Conservation (phyloP, 139 green algal genomes). For the Micractinium conductrix region DNA sequence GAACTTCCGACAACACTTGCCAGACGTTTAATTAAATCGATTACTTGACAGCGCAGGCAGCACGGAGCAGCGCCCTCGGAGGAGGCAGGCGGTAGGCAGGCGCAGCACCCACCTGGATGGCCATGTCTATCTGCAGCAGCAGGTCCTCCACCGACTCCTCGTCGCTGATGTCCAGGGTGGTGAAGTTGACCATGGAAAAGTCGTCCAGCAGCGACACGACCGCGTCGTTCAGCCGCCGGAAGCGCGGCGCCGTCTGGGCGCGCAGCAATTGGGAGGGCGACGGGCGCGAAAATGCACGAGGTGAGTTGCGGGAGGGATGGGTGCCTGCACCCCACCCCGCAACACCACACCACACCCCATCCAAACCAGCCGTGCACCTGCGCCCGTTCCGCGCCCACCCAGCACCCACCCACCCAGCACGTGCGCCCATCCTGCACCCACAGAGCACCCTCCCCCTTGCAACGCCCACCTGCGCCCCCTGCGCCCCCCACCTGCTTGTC, state of each 20-base stretch:
- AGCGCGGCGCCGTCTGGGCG: conserved; percentile 66
- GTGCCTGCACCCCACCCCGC: too few relatives aligned
- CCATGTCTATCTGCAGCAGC: conserved; percentile 86
- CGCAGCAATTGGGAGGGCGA: too few relatives aligned
- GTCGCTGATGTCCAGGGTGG: conserved; percentile 84
- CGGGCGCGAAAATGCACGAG: too few relatives aligned
- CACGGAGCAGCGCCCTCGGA: too few relatives aligned
- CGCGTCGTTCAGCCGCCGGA: conserved; percentile 73
- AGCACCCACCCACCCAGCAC: not conserved
- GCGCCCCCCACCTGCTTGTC: conserved; percentile 30
- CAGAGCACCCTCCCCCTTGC: too few relatives aligned
- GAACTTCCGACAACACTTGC: too few relatives aligned
- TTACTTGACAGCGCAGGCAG: too few relatives aligned
- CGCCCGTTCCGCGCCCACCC: too few relatives aligned
- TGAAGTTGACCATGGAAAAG: conserved; percentile 88
- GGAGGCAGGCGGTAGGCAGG: too few relatives aligned
- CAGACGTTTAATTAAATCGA: too few relatives aligned
- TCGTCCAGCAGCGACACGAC: conserved; percentile 83
- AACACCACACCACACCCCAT: too few relatives aligned
- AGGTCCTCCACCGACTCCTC: conserved; percentile 72
- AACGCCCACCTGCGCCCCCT: not conserved
- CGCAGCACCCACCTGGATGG: conserved; percentile 57
- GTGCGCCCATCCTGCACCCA: not conserved
- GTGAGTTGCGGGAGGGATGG: not conserved
- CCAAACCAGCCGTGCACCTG: too few relatives aligned